Base-by-base conservation (phyloP, 257 asterid species). In the Henckelia pumila region DNA sequence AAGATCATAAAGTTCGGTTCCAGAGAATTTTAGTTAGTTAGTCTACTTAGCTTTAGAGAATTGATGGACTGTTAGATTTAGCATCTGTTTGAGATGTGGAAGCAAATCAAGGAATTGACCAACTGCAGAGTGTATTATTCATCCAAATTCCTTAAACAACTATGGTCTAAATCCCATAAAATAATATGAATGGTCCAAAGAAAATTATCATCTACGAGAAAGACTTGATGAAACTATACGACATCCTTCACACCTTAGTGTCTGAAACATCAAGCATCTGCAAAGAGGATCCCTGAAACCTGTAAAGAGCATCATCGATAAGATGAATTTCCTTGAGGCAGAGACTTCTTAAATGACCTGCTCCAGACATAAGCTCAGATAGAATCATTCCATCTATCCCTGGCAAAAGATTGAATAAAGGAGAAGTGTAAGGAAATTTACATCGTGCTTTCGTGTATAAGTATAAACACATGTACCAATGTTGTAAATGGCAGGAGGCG, bases 231-330 rank as follows among this genome's bases (percentile, higher is more conserved):
- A 35, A 64, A 52, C 64, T 35, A 69, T 56, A 21, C 56, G 68
- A 79, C 28, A 25, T 68, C 63, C 61, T 49, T n/a, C 59, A 2
- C 53, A 91, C 98, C 96, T 84, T 80, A 68, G 96, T 85, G 64
- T 84, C 86, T 66, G 98, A 92, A 72, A 89, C 84, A 82, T 92
- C 95, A 70, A 92, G 92, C 76, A 77, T 85, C 83, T 92, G 88
- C 83, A 92, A 78, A 72, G 89, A 85, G 62, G 73, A 60, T 71
- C 95, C 98, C 47, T 76, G 75, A 69, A 92, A 84, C 50, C 62
- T 57, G 71, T 76, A 69, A 56, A 89, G 84, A 65, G 86, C 84
- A 81, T 73, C 79, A 65, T 87, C 88, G 49, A 74, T 82, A 61
- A 81, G 80, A 74, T 81, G 79, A 78, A 87, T 89, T 65, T 78